Conservation (phyloP, 176 grass and related monocot species). For the Echinochloa phyllopogon region DNA sequence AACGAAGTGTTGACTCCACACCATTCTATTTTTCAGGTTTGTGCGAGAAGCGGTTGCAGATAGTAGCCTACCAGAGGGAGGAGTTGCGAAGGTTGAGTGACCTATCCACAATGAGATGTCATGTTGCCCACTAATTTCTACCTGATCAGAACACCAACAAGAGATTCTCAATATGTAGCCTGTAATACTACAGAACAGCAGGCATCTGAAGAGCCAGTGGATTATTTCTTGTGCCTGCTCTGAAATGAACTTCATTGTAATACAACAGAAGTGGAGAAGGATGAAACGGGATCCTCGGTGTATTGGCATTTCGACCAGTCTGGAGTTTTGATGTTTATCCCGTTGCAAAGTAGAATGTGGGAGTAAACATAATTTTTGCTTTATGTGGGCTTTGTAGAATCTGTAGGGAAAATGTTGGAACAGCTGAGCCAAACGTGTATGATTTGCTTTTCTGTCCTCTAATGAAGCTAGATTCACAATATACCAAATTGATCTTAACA, state of each 20-base stretch:
- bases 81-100: slow-evolving; percentile 60
- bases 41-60: slow-evolving; percentile 64
- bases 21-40: slow-evolving; percentile 49
- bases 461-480: not conserved
- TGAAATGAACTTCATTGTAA: slow-evolving; percentile 14
- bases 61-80: slow-evolving; percentile 57
- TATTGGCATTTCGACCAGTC: not conserved
- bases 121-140: slow-evolving; percentile 9
- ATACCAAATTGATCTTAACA: not conserved
- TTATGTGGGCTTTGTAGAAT: not conserved
- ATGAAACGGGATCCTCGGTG: not conserved
- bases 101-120: slow-evolving; percentile 11
- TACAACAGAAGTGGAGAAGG: not conserved
- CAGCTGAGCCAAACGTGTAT: not conserved
- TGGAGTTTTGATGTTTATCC: slow-evolving; percentile 1
- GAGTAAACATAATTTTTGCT: not conserved
- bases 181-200: not conserved
- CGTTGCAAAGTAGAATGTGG: not conserved
- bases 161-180: not conserved
- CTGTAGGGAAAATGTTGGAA: not conserved
- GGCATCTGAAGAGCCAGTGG: slow-evolving; percentile 13
- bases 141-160: slow-evolving; percentile 4
- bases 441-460: not conserved
- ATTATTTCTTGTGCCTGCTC: not conserved
- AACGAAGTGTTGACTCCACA: slow-evolving; percentile 17